phyloP scores from a whole-genome alignment of 495 filamentous ascomycete species.

The Xylaria acuta region DNA sequence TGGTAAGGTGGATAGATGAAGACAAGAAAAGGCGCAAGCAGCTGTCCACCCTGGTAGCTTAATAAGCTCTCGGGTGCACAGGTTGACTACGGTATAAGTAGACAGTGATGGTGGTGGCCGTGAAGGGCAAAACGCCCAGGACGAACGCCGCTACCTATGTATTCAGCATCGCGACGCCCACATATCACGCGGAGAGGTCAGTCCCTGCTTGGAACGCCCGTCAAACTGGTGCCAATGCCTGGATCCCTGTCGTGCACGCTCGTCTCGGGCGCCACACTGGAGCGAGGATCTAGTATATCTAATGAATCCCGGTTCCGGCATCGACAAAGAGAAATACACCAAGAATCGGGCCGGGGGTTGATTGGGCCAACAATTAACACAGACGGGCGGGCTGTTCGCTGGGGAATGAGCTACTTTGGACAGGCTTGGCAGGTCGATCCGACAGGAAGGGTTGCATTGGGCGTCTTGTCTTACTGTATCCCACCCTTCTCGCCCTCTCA shows the following conservation, averaged over 20 bases:
- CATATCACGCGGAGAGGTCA: background rate
- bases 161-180: slow-evolving; percentile 10
- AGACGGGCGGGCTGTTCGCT: background rate
- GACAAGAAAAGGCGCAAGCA: background rate
- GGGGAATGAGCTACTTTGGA: slow-evolving; percentile 7
- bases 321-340: background rate
- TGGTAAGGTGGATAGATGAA: background rate
- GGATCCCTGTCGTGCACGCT: background rate
- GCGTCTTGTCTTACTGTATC: slow-evolving; percentile 30
- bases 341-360: background rate
- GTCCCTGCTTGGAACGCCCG: slow-evolving; percentile 14
- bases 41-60: background rate
- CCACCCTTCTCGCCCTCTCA: background rate
- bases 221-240: background rate
- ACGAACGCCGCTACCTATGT: background rate
- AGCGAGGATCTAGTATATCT: slow-evolving; percentile 1
- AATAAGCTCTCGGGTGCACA: background rate
- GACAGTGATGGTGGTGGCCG: background rate
- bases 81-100: background rate
- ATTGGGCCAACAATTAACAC: background rate
- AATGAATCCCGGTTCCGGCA: slow-evolving; percentile 4
- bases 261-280: slow-evolving; percentile 13
- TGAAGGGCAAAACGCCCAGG: background rate
- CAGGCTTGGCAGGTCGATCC: slow-evolving; percentile 42
- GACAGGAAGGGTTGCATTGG: slow-evolving; percentile 37